A percentile compares a stretch with the other conserved stretches of the same genome.
These are phyloP conservation scores for Poa pratensis DNA, from an alignment of 176 grass and related monocot genomes.

Conservation along the genomic window DNA sequence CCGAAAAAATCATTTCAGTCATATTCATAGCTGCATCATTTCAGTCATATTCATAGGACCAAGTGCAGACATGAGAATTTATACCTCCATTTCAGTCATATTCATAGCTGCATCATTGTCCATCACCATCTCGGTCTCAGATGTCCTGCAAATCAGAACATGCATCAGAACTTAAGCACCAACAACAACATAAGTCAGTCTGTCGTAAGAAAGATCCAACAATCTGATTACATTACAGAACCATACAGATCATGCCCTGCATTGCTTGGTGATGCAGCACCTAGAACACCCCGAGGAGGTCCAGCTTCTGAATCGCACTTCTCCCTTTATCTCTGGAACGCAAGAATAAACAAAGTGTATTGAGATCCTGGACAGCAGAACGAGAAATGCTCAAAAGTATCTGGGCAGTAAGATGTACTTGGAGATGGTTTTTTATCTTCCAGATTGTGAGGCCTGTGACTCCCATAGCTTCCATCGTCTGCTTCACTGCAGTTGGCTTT, in stretches of 20 bases:
- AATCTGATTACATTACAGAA: background rate
- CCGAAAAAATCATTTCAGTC: background rate
- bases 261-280: constrained; percentile 15
- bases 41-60: background rate
- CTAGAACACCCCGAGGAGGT: constrained; percentile 4
- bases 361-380: background rate
- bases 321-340: constrained; percentile 45
- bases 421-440: constrained; percentile 62
- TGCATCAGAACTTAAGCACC: constrained; percentile 6
- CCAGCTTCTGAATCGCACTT: constrained; percentile 13
- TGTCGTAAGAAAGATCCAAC: background rate
- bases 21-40: background rate
- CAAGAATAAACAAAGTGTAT: background rate
- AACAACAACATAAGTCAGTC: background rate
- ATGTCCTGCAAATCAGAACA: constrained; percentile 30
- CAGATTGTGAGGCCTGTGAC: constrained; percentile 35
- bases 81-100: constrained; percentile 31
- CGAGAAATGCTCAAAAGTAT: background rate
- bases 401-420: constrained; percentile 25
- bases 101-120: background rate
- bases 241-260: constrained; percentile 20
- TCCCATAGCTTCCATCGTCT: constrained; percentile 55
- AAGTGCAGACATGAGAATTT: no score
- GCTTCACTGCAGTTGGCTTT: constrained; percentile 52
- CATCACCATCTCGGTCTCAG: constrained; percentile 10